phyloP scores from a whole-genome alignment of 2,329 filamentous ascomycete species.

The Claviceps sp. region DNA sequence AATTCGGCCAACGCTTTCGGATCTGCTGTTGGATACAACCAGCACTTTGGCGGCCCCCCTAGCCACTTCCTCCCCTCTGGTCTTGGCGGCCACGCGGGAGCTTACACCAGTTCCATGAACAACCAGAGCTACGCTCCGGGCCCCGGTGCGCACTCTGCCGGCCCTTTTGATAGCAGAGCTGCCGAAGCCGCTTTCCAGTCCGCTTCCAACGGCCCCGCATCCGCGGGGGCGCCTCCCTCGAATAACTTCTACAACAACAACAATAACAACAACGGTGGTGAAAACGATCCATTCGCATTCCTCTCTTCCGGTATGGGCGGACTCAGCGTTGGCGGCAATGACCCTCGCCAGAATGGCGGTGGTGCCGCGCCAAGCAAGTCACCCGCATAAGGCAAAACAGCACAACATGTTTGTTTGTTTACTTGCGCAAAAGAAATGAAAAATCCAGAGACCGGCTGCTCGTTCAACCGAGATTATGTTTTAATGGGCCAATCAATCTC shows the following conservation, averaged over 20 bases:
- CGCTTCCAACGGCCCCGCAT: slow-evolving; percentile 67
- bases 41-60: slow-evolving; percentile 77
- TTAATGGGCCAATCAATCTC: slow-evolving; percentile 14
- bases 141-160: slow-evolving; percentile 66
- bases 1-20: slow-evolving; percentile 58
- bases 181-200: slow-evolving; percentile 91
- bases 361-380: slow-evolving; percentile 45
- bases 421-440: not conserved
- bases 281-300: slow-evolving; percentile 70
- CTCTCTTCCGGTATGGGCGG: slow-evolving; percentile 60
- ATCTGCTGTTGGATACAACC: slow-evolving; percentile 49
- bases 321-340: slow-evolving; percentile 55
- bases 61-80: slow-evolving; percentile 87
- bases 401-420: not conserved
- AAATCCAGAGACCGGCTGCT: slow-evolving; percentile 8
- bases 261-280: slow-evolving; percentile 49
- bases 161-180: slow-evolving; percentile 83
- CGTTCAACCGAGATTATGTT: slow-evolving; percentile 14
- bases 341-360: slow-evolving; percentile 49
- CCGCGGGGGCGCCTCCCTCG: slow-evolving; percentile 60
- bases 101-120: slow-evolving; percentile 67
- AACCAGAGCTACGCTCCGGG: slow-evolving; percentile 62
- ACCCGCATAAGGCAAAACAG: slow-evolving; percentile 31
- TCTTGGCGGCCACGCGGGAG: slow-evolving; percentile 55
- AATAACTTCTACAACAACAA: slow-evolving; percentile 27